Conservation (phyloP, 202 grass and related monocot genomes). For the Zoysia matrella region DNA sequence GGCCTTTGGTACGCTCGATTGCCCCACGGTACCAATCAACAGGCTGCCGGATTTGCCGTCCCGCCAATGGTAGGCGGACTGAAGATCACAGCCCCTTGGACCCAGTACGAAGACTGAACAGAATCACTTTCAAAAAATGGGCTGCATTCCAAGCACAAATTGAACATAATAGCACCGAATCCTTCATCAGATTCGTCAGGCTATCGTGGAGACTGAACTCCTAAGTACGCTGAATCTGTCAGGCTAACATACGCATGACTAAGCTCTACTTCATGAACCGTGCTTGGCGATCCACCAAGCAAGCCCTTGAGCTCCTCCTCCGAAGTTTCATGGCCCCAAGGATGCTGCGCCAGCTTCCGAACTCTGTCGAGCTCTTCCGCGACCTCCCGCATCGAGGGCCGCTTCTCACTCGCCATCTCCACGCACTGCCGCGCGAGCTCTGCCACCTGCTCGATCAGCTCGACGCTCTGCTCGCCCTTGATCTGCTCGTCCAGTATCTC, state of each 20-base stretch:
- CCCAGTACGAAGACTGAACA: background rate
- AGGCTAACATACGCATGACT: too few relatives aligned
- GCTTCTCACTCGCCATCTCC: constrained; percentile 38
- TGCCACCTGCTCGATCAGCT: constrained; percentile 41
- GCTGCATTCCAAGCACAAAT: too few relatives aligned
- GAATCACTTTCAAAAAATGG: background rate
- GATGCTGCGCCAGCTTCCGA: too few relatives aligned
- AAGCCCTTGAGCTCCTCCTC: too few relatives aligned
- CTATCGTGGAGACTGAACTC: constrained; percentile 45
- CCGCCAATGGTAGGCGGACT: background rate
- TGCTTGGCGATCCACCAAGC: too few relatives aligned
- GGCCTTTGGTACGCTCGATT: too few relatives aligned
- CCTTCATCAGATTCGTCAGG: too few relatives aligned
- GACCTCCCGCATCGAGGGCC: too few relatives aligned
- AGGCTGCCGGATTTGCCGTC: background rate
- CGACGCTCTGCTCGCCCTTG: constrained; percentile 46
- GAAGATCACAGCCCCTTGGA: background rate
- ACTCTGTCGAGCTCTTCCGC: too few relatives aligned
- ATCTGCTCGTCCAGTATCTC: constrained; percentile 52
- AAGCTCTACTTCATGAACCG: too few relatives aligned
- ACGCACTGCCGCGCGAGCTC: constrained; percentile 51
- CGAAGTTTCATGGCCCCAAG: too few relatives aligned
- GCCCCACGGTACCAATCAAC: background rate
- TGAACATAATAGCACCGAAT: too few relatives aligned
- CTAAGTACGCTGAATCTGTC: constrained; percentile 14